phyloP scores from a whole-genome alignment of 371 early-diverging fungal species.

The Sporodiniella umbellata region DNA sequence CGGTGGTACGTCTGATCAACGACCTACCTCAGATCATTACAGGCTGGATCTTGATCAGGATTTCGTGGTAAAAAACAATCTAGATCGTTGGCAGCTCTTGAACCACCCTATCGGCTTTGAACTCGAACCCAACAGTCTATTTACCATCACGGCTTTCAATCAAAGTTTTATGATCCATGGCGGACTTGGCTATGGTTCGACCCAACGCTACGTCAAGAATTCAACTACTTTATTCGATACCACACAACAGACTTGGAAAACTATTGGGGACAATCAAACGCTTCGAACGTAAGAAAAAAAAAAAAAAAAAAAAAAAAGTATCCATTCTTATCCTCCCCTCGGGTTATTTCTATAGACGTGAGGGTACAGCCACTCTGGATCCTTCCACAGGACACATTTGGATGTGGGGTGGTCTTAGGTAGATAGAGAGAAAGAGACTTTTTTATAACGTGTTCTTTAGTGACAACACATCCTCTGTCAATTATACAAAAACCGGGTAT shows the following conservation, averaged over 20 bases:
- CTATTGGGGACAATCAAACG: conserved; percentile 7
- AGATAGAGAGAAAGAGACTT: not conserved
- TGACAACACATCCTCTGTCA: conserved; percentile 12
- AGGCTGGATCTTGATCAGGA: conserved; percentile 10
- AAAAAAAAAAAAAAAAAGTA: not conserved
- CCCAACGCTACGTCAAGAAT: conserved; percentile 11
- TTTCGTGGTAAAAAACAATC: conserved; percentile 1
- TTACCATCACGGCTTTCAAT: conserved; percentile 10
- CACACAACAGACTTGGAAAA: conserved; percentile 5
- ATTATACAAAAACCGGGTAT: conserved; percentile 4
- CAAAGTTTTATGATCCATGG: conserved; percentile 16
- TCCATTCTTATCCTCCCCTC: not conserved
- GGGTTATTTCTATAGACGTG: conserved; percentile 5
- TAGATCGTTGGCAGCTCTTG: conserved; percentile 6
- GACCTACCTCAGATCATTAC: conserved; percentile 14
- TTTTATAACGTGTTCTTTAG: not conserved
- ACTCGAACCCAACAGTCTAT: conserved; percentile 13
- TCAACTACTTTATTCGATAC: conserved; percentile 5
- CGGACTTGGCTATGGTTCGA: conserved; percentile 13
- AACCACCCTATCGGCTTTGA: not conserved
- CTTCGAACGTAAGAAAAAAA: conserved; percentile 7
- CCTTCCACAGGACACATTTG: conserved; percentile 9
- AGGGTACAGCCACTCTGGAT: conserved; percentile 11
- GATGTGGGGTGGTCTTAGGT: conserved; percentile 25
- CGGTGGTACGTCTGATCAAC: conserved; percentile 14